Evolutionary conservation across 345 rosid species (phyloP).

Genomic region (Schrenkiella parvula): DNA sequence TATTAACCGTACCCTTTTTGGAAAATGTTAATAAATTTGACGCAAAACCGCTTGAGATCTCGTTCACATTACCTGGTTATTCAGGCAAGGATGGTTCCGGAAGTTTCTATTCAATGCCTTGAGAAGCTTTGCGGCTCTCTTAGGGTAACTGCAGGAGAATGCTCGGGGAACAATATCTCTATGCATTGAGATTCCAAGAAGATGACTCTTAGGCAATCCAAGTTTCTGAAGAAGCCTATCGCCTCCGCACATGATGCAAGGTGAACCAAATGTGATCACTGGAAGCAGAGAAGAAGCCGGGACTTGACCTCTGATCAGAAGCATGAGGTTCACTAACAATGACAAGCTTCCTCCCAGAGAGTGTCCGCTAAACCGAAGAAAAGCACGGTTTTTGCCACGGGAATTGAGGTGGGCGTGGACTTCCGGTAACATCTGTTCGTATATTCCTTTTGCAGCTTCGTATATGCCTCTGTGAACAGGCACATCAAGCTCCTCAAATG

Average conservation of each 20-base stretch:
- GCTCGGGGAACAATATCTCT: constrained; percentile 97
- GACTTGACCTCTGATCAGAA: constrained; percentile 75
- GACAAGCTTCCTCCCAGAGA: constrained; percentile 98
- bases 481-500: constrained; percentile 83
- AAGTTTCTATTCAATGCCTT: constrained; percentile 86
- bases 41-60: constrained; percentile 1
- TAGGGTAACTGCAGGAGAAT: constrained; percentile 91
- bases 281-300: constrained; percentile 79
- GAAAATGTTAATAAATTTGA: no score
- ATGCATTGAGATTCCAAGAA: constrained; percentile 76
- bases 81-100: constrained; percentile 83
- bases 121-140: constrained; percentile 67
- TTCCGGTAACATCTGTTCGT: constrained; percentile 88
- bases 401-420: constrained; percentile 63
- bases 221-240: constrained; percentile 72
- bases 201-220: constrained; percentile 69
- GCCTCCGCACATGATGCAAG: constrained; percentile 95
- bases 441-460: constrained; percentile 97
- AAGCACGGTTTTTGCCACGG: constrained; percentile 52
- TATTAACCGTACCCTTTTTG: no score
- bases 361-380: constrained; percentile 90
- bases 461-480: constrained; percentile 94
- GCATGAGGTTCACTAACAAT: constrained; percentile 76
- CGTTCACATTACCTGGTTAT: constrained; percentile 53
- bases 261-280: constrained; percentile 88